These are phyloP conservation scores for Elaeagnus macrophylla DNA, from an alignment of 306 rosid species.

Conservation along the genomic window DNA sequence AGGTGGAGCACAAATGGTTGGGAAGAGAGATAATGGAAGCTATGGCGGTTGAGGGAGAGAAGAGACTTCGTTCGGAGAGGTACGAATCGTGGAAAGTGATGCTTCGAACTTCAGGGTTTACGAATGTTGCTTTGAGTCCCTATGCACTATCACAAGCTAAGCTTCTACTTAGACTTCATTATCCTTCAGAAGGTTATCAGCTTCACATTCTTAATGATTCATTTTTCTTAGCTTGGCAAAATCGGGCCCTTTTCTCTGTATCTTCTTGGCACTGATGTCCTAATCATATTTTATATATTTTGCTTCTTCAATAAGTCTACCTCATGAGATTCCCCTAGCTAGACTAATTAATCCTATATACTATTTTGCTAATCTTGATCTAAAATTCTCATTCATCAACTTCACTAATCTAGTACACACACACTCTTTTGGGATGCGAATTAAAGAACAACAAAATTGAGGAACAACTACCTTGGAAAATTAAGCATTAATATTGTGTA, in stretches of 20 bases:
- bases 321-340: not conserved
- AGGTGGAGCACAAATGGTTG: constrained; percentile 42
- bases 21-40: constrained; percentile 38
- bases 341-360: too few relatives aligned
- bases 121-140: constrained; percentile 39
- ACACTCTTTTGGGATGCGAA: too few relatives aligned
- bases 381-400: too few relatives aligned
- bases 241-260: constrained; percentile 44
- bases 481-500: too few relatives aligned
- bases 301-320: not conserved
- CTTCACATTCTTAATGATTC: constrained; percentile 35
- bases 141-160: constrained; percentile 51
- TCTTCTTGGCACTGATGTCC: constrained; percentile 47
- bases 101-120: constrained; percentile 34
- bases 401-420: too few relatives aligned
- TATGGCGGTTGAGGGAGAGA: constrained; percentile 19
- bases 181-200: constrained; percentile 46
- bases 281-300: not conserved
- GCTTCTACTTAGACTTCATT: constrained; percentile 46
- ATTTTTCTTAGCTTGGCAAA: constrained; percentile 41
- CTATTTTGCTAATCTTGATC: not conserved
- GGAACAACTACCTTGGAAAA: too few relatives aligned
- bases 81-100: constrained; percentile 36
- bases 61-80: constrained; percentile 23
- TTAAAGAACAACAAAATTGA: too few relatives aligned